Conservation (phyloP, 2,329 filamentous ascomycete genomes). For the Canariomyces notabilis region DNA sequence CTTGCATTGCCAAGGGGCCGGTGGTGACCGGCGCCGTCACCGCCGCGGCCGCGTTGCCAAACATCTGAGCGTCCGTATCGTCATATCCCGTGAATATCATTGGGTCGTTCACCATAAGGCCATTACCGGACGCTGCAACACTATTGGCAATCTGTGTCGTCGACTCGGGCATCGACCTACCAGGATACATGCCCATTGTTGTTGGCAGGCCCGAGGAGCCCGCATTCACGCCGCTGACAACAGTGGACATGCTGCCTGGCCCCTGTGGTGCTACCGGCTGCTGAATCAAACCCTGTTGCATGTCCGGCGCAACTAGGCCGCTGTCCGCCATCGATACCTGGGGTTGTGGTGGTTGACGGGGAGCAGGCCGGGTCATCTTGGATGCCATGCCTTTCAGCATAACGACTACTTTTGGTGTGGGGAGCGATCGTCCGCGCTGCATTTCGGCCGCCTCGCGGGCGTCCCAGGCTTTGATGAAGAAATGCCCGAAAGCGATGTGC, state of each 20-base stretch:
- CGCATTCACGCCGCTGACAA: background rate
- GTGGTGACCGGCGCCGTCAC: background rate
- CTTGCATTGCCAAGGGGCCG: slow-evolving; percentile 15
- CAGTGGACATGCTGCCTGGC: background rate
- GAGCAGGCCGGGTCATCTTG: slow-evolving; percentile 20
- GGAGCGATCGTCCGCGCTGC: slow-evolving; percentile 38
- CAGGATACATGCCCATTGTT: slow-evolving; percentile 4
- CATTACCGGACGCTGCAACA: slow-evolving; percentile 1
- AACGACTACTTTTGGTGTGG: slow-evolving; percentile 44
- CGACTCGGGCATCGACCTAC: slow-evolving; percentile 14
- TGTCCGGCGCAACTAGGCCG: background rate
- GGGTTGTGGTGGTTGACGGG: background rate
- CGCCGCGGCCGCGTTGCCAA: slow-evolving; percentile 28
- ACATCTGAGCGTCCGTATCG: slow-evolving; percentile 27
- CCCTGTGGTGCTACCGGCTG: background rate
- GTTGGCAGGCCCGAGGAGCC: background rate
- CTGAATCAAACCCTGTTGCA: background rate
- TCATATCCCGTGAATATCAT: slow-evolving; percentile 26
- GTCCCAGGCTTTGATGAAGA: slow-evolving; percentile 60
- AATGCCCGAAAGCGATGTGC: slow-evolving; percentile 51
- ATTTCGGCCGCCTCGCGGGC: slow-evolving; percentile 46
- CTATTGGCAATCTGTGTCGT: slow-evolving; percentile 8
- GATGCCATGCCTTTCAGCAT: slow-evolving; percentile 41
- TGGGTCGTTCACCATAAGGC: slow-evolving; percentile 23
- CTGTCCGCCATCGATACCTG: slow-evolving; percentile 3